A percentile compares a stretch with the other conserved stretches of the same genome.
These are phyloP conservation scores for Aspergillus japonicus DNA, from an alignment of 2,329 filamentous ascomycete genomes.

Conservation along the genomic window DNA sequence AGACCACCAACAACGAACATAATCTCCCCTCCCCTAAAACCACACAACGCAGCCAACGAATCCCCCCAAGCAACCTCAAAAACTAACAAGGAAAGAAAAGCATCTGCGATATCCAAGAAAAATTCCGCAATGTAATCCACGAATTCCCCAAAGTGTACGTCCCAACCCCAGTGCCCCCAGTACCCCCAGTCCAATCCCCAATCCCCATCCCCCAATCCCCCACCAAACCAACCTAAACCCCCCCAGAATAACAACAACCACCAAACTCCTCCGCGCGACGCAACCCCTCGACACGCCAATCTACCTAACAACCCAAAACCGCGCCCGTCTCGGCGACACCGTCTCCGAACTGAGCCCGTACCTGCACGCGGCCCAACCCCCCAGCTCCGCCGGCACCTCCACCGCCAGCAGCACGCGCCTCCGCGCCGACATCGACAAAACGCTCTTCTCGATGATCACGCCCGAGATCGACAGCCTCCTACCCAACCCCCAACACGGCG, in stretches of 20 bases:
- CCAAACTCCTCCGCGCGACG: slow-evolving; percentile 66
- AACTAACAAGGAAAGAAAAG: slow-evolving; percentile 46
- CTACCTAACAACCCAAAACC: slow-evolving; percentile 83
- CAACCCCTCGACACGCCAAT: slow-evolving; percentile 63
- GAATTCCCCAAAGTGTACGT: slow-evolving; percentile 78
- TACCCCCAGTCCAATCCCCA: neutral
- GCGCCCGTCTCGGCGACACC: slow-evolving; percentile 73
- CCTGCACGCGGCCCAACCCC: slow-evolving; percentile 17
- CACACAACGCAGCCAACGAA: no score
- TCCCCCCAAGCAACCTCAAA: neutral
- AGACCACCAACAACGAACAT: neutral
- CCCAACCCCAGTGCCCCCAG: no score
- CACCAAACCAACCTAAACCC: neutral
- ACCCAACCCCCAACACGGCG: slow-evolving; percentile 31
- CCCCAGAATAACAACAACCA: slow-evolving; percentile 61
- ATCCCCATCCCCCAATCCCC: neutral
- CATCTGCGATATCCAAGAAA: slow-evolving; percentile 93
- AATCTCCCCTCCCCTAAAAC: no score
- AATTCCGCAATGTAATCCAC: slow-evolving; percentile 79
- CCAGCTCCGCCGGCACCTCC: no score
- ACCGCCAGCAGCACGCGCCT: slow-evolving; percentile 40
- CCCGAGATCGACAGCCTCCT: slow-evolving; percentile 58
- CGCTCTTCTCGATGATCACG: slow-evolving; percentile 82
- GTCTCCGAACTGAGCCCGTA: slow-evolving; percentile 68
- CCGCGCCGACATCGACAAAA: slow-evolving; percentile 73